Conservation (phyloP, 2,329 filamentous ascomycete genomes). For the Fonsecaea nubica region DNA sequence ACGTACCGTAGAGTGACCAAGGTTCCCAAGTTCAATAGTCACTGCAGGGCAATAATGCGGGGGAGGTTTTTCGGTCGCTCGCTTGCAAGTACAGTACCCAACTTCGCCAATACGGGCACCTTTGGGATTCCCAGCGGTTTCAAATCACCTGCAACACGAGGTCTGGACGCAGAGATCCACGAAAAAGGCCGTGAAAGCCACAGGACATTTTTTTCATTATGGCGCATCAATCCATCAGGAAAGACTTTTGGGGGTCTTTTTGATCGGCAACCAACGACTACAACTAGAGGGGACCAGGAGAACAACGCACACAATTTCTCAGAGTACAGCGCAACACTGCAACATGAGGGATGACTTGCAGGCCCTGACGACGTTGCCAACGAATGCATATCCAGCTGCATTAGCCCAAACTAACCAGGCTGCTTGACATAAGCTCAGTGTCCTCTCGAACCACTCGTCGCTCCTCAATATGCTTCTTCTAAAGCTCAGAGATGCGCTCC, state of each 20-base stretch:
- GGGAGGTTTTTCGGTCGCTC: slow-evolving; percentile 12
- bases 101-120: slow-evolving; percentile 18
- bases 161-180: slow-evolving; percentile 16
- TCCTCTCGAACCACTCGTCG: slow-evolving; percentile 29
- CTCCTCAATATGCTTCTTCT: slow-evolving; percentile 18
- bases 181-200: slow-evolving; percentile 15
- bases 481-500: slow-evolving; percentile 22
- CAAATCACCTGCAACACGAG: slow-evolving; percentile 12
- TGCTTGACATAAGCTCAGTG: slow-evolving; percentile 34
- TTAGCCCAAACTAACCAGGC: slow-evolving; percentile 35
- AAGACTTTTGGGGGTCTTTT: slow-evolving; percentile 5
- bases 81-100: slow-evolving; percentile 12
- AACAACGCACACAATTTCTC: slow-evolving; percentile 24
- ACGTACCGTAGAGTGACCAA: slow-evolving; percentile 18
- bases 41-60: slow-evolving; percentile 18
- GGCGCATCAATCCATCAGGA: slow-evolving; percentile 15
- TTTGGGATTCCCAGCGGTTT: slow-evolving; percentile 8
- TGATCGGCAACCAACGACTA: slow-evolving; percentile 13
- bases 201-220: slow-evolving; percentile 18
- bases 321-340: slow-evolving; percentile 31
- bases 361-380: slow-evolving; percentile 35
- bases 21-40: slow-evolving; percentile 8
- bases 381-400: slow-evolving; percentile 39
- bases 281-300: slow-evolving; percentile 21
- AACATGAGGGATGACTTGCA: slow-evolving; percentile 35